Conservation (phyloP, 225 moss, liverwort and hornwort genomes). For the Straminergon stramineum region DNA sequence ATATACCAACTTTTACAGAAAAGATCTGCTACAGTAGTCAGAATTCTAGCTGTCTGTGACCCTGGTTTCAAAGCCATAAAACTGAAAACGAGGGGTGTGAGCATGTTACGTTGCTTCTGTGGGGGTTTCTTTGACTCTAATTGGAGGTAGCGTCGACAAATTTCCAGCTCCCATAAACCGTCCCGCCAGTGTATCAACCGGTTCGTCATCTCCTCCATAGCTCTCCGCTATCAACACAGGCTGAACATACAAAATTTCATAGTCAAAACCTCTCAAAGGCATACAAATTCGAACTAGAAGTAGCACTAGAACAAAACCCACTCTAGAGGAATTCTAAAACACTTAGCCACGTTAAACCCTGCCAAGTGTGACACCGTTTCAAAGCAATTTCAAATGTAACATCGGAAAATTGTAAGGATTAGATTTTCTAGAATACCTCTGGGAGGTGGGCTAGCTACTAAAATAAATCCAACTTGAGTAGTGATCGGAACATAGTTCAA, state of each 20-base stretch:
- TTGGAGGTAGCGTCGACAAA: conserved; percentile 47
- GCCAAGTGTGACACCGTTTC: neutral
- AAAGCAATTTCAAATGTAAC: neutral
- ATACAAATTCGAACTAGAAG: neutral
- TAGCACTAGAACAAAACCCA: neutral
- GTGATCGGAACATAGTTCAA: neutral
- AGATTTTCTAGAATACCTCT: neutral
- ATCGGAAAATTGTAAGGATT: neutral
- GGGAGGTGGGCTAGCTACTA: neutral
- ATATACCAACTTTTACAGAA: neutral
- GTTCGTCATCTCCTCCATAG: conserved; percentile 94
- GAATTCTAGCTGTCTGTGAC: neutral
- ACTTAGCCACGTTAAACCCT: neutral
- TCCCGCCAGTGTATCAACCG: conserved; percentile 72
- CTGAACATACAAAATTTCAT: conserved; percentile 3
- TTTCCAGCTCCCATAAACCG: conserved; percentile 67
- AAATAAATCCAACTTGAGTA: neutral
- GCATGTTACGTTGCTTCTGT: conserved; percentile 68
- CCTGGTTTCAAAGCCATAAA: neutral
- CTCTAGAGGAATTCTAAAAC: neutral
- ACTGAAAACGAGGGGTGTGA: neutral
- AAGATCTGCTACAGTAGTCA: neutral
- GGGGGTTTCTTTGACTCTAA: conserved; percentile 79
- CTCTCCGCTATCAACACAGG: conserved; percentile 86
- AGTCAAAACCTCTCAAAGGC: neutral